Evolutionary conservation across 2,329 filamentous ascomycete genomes (phyloP).

Genomic region (Pseudogymnoascus sp.): DNA sequence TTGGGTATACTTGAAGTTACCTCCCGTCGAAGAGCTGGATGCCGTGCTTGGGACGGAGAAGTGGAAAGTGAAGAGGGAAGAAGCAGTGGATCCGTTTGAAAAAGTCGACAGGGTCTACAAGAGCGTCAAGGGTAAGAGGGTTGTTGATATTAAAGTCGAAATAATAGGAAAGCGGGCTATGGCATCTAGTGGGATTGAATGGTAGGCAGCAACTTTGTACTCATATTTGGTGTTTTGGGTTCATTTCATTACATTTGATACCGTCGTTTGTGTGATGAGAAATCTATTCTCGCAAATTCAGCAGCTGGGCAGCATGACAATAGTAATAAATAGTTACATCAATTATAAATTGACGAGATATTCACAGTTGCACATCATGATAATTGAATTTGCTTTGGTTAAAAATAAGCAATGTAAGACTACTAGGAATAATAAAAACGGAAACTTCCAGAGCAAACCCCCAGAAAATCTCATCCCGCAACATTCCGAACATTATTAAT

Average conservation of each 20-base stretch:
- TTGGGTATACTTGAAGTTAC: conserved; percentile 71
- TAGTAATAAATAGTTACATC: neutral
- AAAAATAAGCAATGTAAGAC: neutral
- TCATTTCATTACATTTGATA: neutral
- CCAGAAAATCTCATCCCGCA: neutral
- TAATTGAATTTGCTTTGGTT: neutral
- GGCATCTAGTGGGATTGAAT: neutral
- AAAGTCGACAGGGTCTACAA: conserved; percentile 24
- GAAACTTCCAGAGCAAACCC: neutral
- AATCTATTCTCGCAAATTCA: neutral
- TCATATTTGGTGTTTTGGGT: neutral
- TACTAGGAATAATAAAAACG: neutral
- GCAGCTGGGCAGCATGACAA: neutral
- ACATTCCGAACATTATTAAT: neutral
- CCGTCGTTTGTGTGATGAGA: neutral
- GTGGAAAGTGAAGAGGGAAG: conserved; percentile 73
- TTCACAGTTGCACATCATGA: neutral
- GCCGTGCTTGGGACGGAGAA: conserved; percentile 66
- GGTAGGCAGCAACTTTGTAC: neutral
- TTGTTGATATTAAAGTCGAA: neutral
- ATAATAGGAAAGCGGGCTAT: conserved; percentile 1
- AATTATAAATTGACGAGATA: neutral
- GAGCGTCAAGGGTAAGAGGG: neutral
- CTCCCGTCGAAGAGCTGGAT: conserved; percentile 74
- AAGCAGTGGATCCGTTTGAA: conserved; percentile 28